phyloP scores from a whole-genome alignment of 2,329 filamentous ascomycete species.

The Pseudocercospora musae region DNA sequence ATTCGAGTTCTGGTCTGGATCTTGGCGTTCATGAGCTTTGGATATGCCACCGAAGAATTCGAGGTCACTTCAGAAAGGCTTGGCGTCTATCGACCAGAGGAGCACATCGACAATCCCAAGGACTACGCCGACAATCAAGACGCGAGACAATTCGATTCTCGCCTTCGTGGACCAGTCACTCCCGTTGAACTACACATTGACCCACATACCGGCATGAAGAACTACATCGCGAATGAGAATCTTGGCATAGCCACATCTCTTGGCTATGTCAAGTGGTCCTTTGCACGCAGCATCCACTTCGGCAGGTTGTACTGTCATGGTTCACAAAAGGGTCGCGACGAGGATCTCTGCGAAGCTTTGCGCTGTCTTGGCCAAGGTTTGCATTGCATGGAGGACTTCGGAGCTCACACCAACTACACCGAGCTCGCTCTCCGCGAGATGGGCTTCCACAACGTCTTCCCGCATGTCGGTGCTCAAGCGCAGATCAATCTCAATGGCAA shows the following conservation, averaged over 20 bases:
- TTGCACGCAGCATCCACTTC: conserved; percentile 48
- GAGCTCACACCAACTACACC: conserved; percentile 55
- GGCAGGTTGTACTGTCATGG: conserved; percentile 48
- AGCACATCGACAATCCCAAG: conserved; percentile 53
- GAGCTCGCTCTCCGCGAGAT: conserved; percentile 53
- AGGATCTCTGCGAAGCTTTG: conserved; percentile 49
- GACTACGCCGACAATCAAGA: conserved; percentile 80
- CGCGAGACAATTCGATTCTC: conserved; percentile 74
- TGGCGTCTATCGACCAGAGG: conserved; percentile 50
- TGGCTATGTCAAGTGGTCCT: conserved; percentile 55
- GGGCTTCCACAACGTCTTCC: conserved; percentile 51
- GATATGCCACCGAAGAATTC: conserved; percentile 56
- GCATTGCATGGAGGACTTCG: conserved; percentile 54
- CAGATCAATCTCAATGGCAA: conserved; percentile 47
- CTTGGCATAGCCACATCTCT: conserved; percentile 87
- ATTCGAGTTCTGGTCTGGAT: conserved; percentile 56
- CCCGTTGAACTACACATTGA: conserved; percentile 47
- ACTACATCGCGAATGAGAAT: conserved; percentile 91
- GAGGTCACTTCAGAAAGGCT: conserved; percentile 54
- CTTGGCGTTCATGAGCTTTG: conserved; percentile 55
- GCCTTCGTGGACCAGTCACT: conserved; percentile 73
- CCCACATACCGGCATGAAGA: conserved; percentile 84
- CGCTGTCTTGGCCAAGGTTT: conserved; percentile 52
- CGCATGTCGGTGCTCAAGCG: conserved; percentile 49
- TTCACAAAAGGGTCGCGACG: conserved; percentile 41